Conservation (phyloP, 129 eudicot species). For the Pseudognaphalium luteoalbum region DNA sequence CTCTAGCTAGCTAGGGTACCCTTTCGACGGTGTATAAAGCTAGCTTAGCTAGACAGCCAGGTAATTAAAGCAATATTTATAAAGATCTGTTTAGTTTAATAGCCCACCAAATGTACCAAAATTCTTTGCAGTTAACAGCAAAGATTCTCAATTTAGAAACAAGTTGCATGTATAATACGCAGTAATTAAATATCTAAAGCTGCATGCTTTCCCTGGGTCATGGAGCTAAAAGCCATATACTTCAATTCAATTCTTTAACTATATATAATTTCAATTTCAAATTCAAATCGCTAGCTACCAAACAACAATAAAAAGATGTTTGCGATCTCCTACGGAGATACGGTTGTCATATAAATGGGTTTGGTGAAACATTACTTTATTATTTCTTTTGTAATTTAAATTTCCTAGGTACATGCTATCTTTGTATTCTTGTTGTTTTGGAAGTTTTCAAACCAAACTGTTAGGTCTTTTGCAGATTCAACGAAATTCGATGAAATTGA, state of each 20-base stretch:
- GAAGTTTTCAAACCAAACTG: neutral
- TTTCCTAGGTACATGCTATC: conserved; percentile 12
- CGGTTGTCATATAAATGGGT: conserved; percentile 25
- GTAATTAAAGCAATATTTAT: neutral
- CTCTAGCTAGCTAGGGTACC: no score
- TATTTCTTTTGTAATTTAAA: neutral
- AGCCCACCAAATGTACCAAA: conserved; percentile 26
- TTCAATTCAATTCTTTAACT: neutral
- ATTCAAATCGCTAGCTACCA: conserved; percentile 16
- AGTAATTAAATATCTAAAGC: conserved; percentile 4
- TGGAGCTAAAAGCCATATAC: conserved; percentile 24
- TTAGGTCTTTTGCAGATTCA: no score
- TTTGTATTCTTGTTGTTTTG: neutral
- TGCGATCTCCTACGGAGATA: conserved; percentile 22
- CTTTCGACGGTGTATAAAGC: conserved; percentile 14
- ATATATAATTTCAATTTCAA: neutral
- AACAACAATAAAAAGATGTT: conserved; percentile 24
- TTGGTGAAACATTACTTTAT: conserved; percentile 23
- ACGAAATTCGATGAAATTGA: no score
- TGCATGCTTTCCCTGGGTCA: conserved; percentile 26
- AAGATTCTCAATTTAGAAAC: conserved; percentile 28
- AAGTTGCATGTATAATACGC: conserved; percentile 15
- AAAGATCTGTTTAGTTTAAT: conserved; percentile 3
- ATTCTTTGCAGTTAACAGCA: conserved; percentile 22
- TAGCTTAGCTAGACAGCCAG: conserved; percentile 24